phyloP scores from a whole-genome alignment of 2,329 filamentous ascomycete species.

The Colletotrichum melonis region DNA sequence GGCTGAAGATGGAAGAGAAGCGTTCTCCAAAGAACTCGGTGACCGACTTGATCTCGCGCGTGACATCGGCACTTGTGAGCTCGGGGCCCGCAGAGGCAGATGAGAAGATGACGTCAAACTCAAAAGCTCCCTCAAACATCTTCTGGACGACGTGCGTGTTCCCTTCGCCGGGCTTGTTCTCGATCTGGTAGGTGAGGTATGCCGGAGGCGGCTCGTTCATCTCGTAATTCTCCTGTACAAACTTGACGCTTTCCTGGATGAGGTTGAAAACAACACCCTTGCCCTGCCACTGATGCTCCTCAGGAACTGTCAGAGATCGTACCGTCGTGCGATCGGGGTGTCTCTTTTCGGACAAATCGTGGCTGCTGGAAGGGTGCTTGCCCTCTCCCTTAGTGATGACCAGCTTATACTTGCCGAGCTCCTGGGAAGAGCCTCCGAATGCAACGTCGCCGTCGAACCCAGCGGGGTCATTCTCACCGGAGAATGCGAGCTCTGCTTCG shows the following conservation, averaged over 20 bases:
- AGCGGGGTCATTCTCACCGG: conserved; percentile 58
- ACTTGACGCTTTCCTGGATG: conserved; percentile 61
- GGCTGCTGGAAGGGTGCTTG: conserved; percentile 70
- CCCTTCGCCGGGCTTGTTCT: conserved; percentile 74
- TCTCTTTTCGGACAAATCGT: conserved; percentile 75
- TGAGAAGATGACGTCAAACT: conserved; percentile 88
- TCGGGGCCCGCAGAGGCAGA: conserved; percentile 68
- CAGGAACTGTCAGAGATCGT: conserved; percentile 73
- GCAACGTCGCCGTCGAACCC: conserved; percentile 72
- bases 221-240: conserved; percentile 60
- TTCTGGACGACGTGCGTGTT: conserved; percentile 94
- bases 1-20: conserved; percentile 78
- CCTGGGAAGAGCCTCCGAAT: conserved; percentile 75
- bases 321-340: conserved; percentile 83
- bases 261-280: conserved; percentile 73
- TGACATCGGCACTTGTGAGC: conserved; percentile 71
- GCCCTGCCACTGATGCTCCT: conserved; percentile 83
- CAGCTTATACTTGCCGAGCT: conserved; percentile 84
- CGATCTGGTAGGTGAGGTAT: conserved; percentile 85
- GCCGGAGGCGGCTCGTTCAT: conserved; percentile 79
- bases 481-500: conserved; percentile 70
- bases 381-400: conserved; percentile 78
- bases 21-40: conserved; percentile 78
- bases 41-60: conserved; percentile 73
- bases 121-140: conserved; percentile 88